These are phyloP conservation scores for Mycena metata DNA, from an alignment of 768 basidiomycete genomes.

Conservation along the genomic window DNA sequence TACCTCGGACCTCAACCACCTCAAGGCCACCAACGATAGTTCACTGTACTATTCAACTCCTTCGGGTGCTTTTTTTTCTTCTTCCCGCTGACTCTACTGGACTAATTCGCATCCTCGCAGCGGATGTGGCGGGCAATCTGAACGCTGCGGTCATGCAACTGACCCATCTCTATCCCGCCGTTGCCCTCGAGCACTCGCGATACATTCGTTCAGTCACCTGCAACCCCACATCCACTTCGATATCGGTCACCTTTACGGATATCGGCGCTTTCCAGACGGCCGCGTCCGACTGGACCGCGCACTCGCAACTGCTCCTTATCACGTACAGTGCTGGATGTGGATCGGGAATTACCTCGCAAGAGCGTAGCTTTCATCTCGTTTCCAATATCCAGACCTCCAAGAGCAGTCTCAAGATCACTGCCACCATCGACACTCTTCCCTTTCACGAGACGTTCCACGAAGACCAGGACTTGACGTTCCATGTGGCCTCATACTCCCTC, in stretches of 20 bases:
- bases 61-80: slow-evolving; percentile 5
- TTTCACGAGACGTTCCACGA: slow-evolving; percentile 9
- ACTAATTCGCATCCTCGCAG: slow-evolving; percentile 3
- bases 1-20: slow-evolving; percentile 3
- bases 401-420: not conserved
- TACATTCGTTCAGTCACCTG: slow-evolving; percentile 4
- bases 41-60: not conserved
- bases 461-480: slow-evolving; percentile 5
- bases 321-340: slow-evolving; percentile 2
- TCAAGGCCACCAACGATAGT: slow-evolving; percentile 4
- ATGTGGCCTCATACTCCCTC: slow-evolving; percentile 5
- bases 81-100: slow-evolving; percentile 1
- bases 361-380: slow-evolving; percentile 12
- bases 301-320: not conserved
- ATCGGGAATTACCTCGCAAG: not conserved
- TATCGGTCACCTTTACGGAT: slow-evolving; percentile 8
- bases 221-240: slow-evolving; percentile 1
- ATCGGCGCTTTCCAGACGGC: not conserved
- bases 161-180: slow-evolving; percentile 13
- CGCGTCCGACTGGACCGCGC: not conserved
- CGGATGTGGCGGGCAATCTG: slow-evolving; percentile 2
- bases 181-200: not conserved
- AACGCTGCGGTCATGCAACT: slow-evolving; percentile 5
- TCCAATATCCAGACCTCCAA: slow-evolving; percentile 7
- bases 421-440: not conserved